These are phyloP conservation scores for Erigeron philadelphicus DNA, from an alignment of 140 eudicot species.

Conservation along the genomic window DNA sequence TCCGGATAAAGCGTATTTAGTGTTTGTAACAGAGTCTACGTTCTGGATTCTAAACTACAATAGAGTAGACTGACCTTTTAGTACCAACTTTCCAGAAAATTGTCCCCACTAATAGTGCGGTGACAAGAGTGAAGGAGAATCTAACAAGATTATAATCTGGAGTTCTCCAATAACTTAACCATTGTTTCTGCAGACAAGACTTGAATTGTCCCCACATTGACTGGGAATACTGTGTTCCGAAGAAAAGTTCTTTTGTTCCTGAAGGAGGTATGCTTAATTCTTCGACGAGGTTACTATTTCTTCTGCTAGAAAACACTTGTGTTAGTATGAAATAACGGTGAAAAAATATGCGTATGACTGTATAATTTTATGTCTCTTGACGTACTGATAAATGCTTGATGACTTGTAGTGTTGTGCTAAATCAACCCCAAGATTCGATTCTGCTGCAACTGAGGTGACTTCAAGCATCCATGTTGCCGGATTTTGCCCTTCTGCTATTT, in stretches of 20 bases:
- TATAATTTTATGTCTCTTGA: constrained; percentile 1
- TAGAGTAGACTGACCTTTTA: constrained; percentile 24
- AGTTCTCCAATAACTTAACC: constrained; percentile 51
- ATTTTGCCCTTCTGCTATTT: constrained; percentile 28
- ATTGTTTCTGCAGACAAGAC: constrained; percentile 43
- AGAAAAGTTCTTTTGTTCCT: constrained; percentile 36
- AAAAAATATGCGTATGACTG: constrained; percentile 5
- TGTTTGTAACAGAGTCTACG: not conserved
- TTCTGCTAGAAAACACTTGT: constrained; percentile 25
- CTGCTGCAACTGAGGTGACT: constrained; percentile 34
- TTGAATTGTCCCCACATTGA: constrained; percentile 40
- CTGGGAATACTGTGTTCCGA: constrained; percentile 31
- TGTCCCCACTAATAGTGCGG: constrained; percentile 40
- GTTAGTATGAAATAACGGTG: constrained; percentile 14
- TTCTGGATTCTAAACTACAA: not conserved
- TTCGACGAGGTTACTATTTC: constrained; percentile 26
- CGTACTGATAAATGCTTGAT: constrained; percentile 35
- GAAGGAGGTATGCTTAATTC: constrained; percentile 40
- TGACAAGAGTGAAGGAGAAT: constrained; percentile 28
- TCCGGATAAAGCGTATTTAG: too few relatives aligned
- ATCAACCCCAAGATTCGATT: constrained; percentile 30
- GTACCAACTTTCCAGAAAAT: constrained; percentile 43
- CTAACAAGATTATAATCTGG: constrained; percentile 49
- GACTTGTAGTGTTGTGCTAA: constrained; percentile 34
- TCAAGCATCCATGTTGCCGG: constrained; percentile 52